Base-by-base conservation (phyloP, 2,329 filamentous ascomycete species). In the Claviceps capensis region DNA sequence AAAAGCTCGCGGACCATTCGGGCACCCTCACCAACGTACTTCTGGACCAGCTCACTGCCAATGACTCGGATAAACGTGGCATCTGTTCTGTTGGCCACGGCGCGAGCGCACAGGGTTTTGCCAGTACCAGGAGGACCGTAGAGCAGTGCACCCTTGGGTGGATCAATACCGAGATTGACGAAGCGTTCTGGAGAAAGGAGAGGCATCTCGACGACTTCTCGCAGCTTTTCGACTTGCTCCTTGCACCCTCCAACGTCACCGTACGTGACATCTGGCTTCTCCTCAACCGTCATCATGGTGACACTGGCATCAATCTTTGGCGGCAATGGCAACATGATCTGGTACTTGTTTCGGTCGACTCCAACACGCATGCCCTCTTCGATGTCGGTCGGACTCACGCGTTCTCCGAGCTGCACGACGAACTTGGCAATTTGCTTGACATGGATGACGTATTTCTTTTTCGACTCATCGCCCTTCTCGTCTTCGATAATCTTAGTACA, bases 381-480 rank as follows among this genome's bases (percentile, higher is more conserved):
- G 63, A 98, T 98, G 81, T 98, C 93, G 60, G 93, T 97, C 48
- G 93, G 93, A 65, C 87, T 94, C 61, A 98, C 93, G 58, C 93
- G 85, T 67, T 98, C 93, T 61, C 93, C 93, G 50, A 98, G 81
- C 70, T 96, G 93, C 59, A 98, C 93, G 49, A 98, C 93, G 63
- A 98, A 98, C 73, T 98, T 98, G 64, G 93, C 93, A 63, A 98
- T 98, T 71, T 98, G 93, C 77, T 98, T 98, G 61, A 98, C 91
- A 72, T 98, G 98, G 79, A 98, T 98, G 63, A 98, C 90, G 75
- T 98, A 98, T 82, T 97, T 98, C 81, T 86, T 95, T 81, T 98
- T 98, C 57, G 95, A 87, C 55, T 88, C 77, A 67, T 97, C 90
- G n/a, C 69, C 69, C 71, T 93, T 91, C 67, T 95, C 90, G 65